These are phyloP conservation scores for Leucoagaricus sp. DNA, from an alignment of 1,284 basidiomycete species.

Conservation along the genomic window DNA sequence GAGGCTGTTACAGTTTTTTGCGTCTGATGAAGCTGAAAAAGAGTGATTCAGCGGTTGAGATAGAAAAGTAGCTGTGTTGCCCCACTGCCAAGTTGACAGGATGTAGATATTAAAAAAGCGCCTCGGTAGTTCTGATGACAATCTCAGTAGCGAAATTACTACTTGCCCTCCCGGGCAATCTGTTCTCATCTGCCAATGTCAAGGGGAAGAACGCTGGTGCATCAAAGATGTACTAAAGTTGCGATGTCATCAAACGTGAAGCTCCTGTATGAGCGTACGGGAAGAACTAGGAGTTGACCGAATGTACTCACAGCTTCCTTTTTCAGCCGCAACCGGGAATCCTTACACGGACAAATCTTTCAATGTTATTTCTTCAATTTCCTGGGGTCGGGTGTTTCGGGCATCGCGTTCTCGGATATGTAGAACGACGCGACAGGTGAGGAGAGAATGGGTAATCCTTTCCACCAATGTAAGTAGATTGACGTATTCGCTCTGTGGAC, in stretches of 20 bases:
- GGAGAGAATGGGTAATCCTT: slow-evolving; percentile 6
- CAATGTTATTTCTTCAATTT: slow-evolving; percentile 3
- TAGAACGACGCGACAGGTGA: slow-evolving; percentile 9
- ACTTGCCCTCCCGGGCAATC: not conserved
- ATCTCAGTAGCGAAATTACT: not conserved
- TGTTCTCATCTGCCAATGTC: not conserved
- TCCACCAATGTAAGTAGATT: slow-evolving; percentile 9
- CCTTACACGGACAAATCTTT: not conserved
- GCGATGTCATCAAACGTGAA: not conserved
- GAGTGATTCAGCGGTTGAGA: too few species aligned
- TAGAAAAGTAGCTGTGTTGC: not conserved
- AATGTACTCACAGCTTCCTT: not conserved
- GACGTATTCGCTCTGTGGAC: not conserved
- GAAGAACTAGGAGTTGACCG: not conserved
- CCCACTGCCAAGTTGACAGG: too few species aligned
- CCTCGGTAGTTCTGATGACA: too few species aligned
- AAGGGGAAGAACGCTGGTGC: not conserved
- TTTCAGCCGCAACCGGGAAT: not conserved
- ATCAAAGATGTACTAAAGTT: not conserved
- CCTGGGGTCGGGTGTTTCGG: not conserved
- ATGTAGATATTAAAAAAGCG: too few species aligned
- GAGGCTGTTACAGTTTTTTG: too few species aligned
- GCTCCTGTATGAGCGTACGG: too few species aligned
- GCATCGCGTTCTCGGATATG: not conserved
- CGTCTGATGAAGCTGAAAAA: too few species aligned